Conservation (phyloP, 139 green algal genomes). For the Coelastrella sp. region DNA sequence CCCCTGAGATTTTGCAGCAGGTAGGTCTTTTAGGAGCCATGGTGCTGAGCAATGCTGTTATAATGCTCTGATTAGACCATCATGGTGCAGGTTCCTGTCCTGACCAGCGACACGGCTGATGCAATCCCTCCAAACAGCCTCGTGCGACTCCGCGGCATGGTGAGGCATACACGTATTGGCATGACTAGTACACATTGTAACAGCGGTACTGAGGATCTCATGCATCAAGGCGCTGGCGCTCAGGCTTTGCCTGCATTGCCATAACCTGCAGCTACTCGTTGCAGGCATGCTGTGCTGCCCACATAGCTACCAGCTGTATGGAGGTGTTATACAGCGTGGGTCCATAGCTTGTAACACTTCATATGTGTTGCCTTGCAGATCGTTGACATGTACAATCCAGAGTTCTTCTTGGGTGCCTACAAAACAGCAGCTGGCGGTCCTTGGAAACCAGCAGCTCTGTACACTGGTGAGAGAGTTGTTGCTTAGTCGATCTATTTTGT, state of each 20-base stretch:
- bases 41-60: background rate
- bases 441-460: constrained; percentile 56
- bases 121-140: constrained; percentile 65
- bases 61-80: background rate
- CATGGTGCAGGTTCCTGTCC: constrained; percentile 58
- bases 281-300: background rate
- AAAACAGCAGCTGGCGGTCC: constrained; percentile 53
- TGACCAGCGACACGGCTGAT: constrained; percentile 56
- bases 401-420: constrained; percentile 75
- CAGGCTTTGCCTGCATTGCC: background rate
- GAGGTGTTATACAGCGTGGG: background rate
- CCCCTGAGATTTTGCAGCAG: constrained; percentile 4
- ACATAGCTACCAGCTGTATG: background rate
- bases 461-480: constrained; percentile 33
- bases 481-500: no score
- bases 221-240: no score
- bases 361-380: constrained; percentile 55
- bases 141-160: constrained; percentile 77
- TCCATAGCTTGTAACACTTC: background rate
- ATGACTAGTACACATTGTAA: background rate
- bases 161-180: constrained; percentile 39
- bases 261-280: background rate
- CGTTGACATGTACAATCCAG: constrained; percentile 77
- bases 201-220: background rate
- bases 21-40: background rate